Percentiles rank a stretch among this genome's conserved stretches.
These are phyloP conservation scores for Anisodus acutangulus DNA, from an alignment of 257 asterid genomes.

Conservation along the genomic window DNA sequence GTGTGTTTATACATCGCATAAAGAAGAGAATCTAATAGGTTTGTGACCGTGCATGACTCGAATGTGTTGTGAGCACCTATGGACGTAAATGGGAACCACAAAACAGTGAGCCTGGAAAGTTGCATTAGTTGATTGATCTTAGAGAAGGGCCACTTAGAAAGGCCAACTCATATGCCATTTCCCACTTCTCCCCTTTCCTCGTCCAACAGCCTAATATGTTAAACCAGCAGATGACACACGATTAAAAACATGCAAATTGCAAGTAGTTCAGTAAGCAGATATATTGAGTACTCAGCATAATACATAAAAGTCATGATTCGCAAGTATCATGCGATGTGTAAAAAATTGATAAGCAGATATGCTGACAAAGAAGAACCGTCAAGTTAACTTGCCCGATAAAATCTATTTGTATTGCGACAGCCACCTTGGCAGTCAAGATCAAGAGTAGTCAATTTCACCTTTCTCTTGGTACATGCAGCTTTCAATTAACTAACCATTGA, in stretches of 20 bases:
- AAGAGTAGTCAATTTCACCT: slow-evolving; percentile 4
- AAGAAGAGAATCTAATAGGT: too few relatives aligned
- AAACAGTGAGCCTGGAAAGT: slow-evolving; percentile 38
- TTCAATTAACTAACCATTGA: neutral
- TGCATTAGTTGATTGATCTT: slow-evolving; percentile 28
- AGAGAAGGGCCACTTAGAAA: slow-evolving; percentile 38
- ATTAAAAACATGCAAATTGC: neutral
- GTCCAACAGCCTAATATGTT: neutral
- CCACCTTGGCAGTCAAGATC: slow-evolving; percentile 37
- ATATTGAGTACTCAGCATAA: too few relatives aligned
- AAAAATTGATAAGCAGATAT: slow-evolving; percentile 34
- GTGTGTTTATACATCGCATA: too few relatives aligned
- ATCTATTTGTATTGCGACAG: slow-evolving; percentile 34
- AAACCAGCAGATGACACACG: neutral
- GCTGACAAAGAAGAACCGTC: slow-evolving; percentile 23
- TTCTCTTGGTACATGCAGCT: slow-evolving; percentile 28
- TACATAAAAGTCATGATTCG: neutral
- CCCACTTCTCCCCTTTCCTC: slow-evolving; percentile 30
- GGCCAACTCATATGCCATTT: slow-evolving; percentile 26
- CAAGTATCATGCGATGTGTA: neutral
- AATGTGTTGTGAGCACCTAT: slow-evolving; percentile 19
- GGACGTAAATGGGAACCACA: slow-evolving; percentile 16
- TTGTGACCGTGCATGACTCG: too few relatives aligned
- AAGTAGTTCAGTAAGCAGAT: too few relatives aligned
- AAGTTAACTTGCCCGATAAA: slow-evolving; percentile 31